Percentiles rank a stretch among this genome's conserved stretches.
These are phyloP conservation scores for Psilocybe tampanensis DNA, from an alignment of 768 basidiomycete genomes.

Conservation along the genomic window DNA sequence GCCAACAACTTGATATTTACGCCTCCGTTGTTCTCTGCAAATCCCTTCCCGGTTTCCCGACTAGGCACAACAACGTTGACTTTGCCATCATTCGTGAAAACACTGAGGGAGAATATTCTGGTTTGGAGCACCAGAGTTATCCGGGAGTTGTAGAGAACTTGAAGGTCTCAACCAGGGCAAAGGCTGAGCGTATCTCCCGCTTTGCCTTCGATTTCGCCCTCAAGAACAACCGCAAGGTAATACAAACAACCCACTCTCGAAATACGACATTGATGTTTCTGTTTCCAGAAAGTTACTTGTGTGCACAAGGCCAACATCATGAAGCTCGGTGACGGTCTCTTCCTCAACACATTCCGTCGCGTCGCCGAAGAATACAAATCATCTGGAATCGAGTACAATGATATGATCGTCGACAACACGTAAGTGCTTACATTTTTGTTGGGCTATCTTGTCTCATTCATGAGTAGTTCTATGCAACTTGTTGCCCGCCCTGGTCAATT, in stretches of 20 bases:
- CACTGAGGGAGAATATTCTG: constrained; percentile 99
- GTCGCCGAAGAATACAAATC: constrained; percentile 97
- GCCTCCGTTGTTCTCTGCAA: constrained; percentile 99
- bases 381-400: constrained; percentile 88
- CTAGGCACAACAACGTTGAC: constrained; percentile 95
- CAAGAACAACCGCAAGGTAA: constrained; percentile 96
- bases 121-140: constrained; percentile 96
- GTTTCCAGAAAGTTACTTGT: constrained; percentile 91
- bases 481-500: constrained; percentile 96
- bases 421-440: constrained; percentile 34
- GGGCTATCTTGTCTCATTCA: constrained; percentile 2
- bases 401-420: constrained; percentile 99
- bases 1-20: constrained; percentile 98
- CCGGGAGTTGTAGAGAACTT: constrained; percentile 98
- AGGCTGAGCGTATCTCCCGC: constrained; percentile 94
- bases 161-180: constrained; percentile 94
- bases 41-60: constrained; percentile 93
- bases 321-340: constrained; percentile 99
- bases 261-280: background rate
- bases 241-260: constrained; percentile 1
- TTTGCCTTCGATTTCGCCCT: constrained; percentile 99
- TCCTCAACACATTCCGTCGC: constrained; percentile 96
- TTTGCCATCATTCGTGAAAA: constrained; percentile 99
- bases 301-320: constrained; percentile 99
- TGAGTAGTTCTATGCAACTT: constrained; percentile 92